Percentiles rank a stretch among this genome's conserved stretches.
These are phyloP conservation scores for Mucor irregularis DNA, from an alignment of 371 early-diverging fungal genomes.

Conservation along the genomic window DNA sequence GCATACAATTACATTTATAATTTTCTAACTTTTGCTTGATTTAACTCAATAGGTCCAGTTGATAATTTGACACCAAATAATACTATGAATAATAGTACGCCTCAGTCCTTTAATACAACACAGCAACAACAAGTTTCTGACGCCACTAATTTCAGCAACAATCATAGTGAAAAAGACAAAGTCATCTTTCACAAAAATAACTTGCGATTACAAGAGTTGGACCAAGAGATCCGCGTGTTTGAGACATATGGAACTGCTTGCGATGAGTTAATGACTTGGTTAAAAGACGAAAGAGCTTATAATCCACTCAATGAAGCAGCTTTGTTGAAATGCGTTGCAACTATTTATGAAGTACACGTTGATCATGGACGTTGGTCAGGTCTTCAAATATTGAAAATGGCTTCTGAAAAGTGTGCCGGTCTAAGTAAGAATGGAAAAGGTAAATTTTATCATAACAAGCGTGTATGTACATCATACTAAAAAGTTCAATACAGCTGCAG, in stretches of 20 bases:
- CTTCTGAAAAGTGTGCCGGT: conserved; percentile 1
- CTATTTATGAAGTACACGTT: conserved; percentile 17
- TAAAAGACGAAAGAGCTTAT: conserved; percentile 37
- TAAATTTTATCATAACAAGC: conserved; percentile 6
- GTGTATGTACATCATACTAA: too few relatives aligned
- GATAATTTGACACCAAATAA: too few relatives aligned
- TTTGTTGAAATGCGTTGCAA: conserved; percentile 28
- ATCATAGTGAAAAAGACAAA: not conserved
- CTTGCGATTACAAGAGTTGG: conserved; percentile 25
- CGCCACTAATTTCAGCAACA: too few relatives aligned
- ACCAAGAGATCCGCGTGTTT: conserved; percentile 25
- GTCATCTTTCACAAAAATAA: conserved; percentile 23
- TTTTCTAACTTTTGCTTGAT: too few relatives aligned
- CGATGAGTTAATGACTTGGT: conserved; percentile 40
- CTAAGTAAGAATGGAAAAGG: conserved; percentile 17
- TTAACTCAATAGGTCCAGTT: too few relatives aligned
- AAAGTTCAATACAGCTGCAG: not conserved
- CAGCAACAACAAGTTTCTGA: too few relatives aligned
- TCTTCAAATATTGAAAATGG: conserved; percentile 24
- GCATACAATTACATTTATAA: too few relatives aligned
- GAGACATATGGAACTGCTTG: conserved; percentile 37
- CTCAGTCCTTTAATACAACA: too few relatives aligned
- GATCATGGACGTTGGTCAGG: conserved; percentile 36
- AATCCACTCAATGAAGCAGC: conserved; percentile 27
- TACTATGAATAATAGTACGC: not conserved